Conservation (phyloP, 1,139 yeast species). For the Saccharomyces pastorianus region DNA sequence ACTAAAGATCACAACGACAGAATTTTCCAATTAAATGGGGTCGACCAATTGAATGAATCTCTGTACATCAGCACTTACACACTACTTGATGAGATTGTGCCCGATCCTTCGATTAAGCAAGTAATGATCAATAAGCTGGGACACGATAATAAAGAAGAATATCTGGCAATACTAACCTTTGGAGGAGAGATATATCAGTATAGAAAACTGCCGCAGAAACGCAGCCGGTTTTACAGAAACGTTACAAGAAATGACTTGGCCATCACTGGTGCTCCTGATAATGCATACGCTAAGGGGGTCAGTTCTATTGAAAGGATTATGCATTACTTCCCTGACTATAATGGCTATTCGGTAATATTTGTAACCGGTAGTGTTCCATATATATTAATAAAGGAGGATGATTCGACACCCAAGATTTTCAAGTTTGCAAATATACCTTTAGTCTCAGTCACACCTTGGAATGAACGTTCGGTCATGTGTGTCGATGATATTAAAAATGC, state of each 20-base stretch:
- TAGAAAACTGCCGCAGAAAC: constrained; percentile 43
- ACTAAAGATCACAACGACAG: constrained; percentile 56
- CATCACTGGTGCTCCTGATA: constrained; percentile 69
- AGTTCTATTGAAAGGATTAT: constrained; percentile 56
- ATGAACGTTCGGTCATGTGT: constrained; percentile 42
- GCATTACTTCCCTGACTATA: constrained; percentile 50
- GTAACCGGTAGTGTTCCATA: constrained; percentile 74
- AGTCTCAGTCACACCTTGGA: constrained; percentile 43
- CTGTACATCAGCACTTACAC: constrained; percentile 51
- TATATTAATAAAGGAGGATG: constrained; percentile 54
- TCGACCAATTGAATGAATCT: constrained; percentile 49
- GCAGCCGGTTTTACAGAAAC: constrained; percentile 37
- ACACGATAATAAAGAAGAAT: constrained; percentile 43
- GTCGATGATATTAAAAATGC: constrained; percentile 68
- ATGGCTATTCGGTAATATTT: constrained; percentile 54
- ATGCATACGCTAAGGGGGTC: constrained; percentile 63
- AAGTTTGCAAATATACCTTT: constrained; percentile 59
- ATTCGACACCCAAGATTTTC: constrained; percentile 59
- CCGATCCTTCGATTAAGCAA: constrained; percentile 72
- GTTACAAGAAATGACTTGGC: constrained; percentile 42
- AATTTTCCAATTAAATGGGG: constrained; percentile 55
- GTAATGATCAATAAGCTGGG: constrained; percentile 61
- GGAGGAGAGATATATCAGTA: constrained; percentile 75
- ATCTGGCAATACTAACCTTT: constrained; percentile 60
- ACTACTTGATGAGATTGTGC: constrained; percentile 47